Base-by-base conservation (phyloP, 2,329 filamentous ascomycete species). In the Fusarium ambrosium region DNA sequence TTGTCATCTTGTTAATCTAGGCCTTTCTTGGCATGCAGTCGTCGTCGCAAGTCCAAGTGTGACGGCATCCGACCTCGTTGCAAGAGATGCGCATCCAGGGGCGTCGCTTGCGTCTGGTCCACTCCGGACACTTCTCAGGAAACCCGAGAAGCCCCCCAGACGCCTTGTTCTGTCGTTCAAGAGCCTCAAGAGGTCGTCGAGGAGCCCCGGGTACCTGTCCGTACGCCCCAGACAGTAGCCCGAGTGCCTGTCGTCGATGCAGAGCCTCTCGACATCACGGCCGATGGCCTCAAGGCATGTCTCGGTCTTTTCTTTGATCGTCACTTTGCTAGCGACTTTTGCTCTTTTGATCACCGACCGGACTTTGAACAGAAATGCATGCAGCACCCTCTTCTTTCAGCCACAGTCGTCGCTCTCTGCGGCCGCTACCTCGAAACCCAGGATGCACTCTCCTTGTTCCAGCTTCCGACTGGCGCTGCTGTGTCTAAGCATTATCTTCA, bases 321-420 rank as follows among this genome's bases (percentile, higher is more conserved):
- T 1, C 74, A 78, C 59, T 77, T 78, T 63, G 64, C 64, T 7
- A 71, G 14, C 37, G 72, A 77, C 32, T 78, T 78, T 48, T 76
- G 74, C 61, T 75, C 73, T 7, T 78, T 77, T 51, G 68, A 72
- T 48, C 62, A 72, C n/a, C 64, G 71, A 4, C 73, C 74, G 1
- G 73, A 77, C 22, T 76, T 78, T 51, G 72, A 78, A 27, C 41
- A 62, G 3, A 72, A 73, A 56, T 77, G 66, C 37, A n/a, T n/a
- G 0, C 59, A 71, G 4, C 32, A 75, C 8, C 43, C 62, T 10
- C 39, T 74, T 11, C 67, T 78, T 4, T 37, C 69, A 1, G 55
- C 39, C 3, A 29, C 51, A 1, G 4, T 55, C 6, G 29, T 55
- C 11, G 51, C 51, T 55, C 51, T 55, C 16, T 55, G 51, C 4